A percentile compares a stretch with the other conserved stretches of the same genome.
Evolutionary conservation across 495 filamentous ascomycete genomes (phyloP).

Genomic region (Wilcoxina mikolae): DNA sequence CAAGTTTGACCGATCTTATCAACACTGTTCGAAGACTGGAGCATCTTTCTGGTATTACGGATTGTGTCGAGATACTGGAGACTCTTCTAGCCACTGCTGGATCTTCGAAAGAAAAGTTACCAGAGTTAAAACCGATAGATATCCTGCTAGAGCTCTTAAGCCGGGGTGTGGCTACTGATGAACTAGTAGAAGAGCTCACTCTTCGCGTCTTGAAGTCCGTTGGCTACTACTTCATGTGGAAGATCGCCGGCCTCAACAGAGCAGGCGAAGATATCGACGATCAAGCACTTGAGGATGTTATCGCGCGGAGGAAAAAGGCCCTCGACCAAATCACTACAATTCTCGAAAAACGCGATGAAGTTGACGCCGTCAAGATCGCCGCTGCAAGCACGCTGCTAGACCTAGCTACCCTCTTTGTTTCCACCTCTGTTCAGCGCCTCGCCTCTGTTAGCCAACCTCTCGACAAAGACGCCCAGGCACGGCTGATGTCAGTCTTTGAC

Average conservation of each 20-base stretch:
- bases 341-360: constrained; percentile 37
- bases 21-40: constrained; percentile 72
- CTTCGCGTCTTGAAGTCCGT: constrained; percentile 53
- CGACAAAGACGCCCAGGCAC: constrained; percentile 38
- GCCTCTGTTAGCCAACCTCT: constrained; percentile 52
- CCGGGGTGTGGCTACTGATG: constrained; percentile 50
- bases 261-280: neutral
- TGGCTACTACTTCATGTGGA: constrained; percentile 93
- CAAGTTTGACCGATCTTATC: constrained; percentile 51
- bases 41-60: constrained; percentile 65
- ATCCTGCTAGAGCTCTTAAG: constrained; percentile 51
- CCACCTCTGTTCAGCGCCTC: constrained; percentile 39
- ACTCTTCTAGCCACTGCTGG: constrained; percentile 33
- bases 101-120: constrained; percentile 36
- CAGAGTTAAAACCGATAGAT: constrained; percentile 40
- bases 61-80: constrained; percentile 61
- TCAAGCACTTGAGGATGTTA: constrained; percentile 41
- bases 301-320: constrained; percentile 35
- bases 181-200: constrained; percentile 60
- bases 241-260: constrained; percentile 32
- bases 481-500: constrained; percentile 59
- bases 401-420: constrained; percentile 55
- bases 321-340: constrained; percentile 33
- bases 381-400: constrained; percentile 65
- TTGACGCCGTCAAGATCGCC: constrained; percentile 63